Evolutionary conservation across 768 basidiomycete species (phyloP).

Genomic region (Mycena vulgaris): DNA sequence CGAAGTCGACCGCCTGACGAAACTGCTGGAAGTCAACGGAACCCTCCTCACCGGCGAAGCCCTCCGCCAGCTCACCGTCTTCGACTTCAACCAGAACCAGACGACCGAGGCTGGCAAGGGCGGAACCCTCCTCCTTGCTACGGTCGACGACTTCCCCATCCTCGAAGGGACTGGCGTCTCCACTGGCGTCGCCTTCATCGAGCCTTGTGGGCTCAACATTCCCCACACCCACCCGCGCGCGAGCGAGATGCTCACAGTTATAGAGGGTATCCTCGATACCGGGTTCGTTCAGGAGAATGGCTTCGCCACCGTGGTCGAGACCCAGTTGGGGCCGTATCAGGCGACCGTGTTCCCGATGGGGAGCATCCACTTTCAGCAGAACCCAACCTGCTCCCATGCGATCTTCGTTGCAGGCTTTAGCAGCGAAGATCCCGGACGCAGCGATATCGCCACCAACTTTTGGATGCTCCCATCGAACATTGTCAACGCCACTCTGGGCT

Average conservation of each 20-base stretch:
- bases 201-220: slow-evolving; percentile 41
- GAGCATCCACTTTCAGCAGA: too few species aligned
- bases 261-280: too few species aligned
- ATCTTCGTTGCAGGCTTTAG: too few species aligned
- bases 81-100: slow-evolving; percentile 30
- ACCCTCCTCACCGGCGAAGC: too few species aligned
- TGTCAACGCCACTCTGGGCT: slow-evolving; percentile 31
- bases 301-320: slow-evolving; percentile 39
- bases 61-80: slow-evolving; percentile 17
- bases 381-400: too few species aligned
- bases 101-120: slow-evolving; percentile 18
- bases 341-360: too few species aligned
- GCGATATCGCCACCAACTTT: slow-evolving; percentile 34
- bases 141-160: slow-evolving; percentile 38
- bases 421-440: background rate
- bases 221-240: too few species aligned
- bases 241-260: too few species aligned
- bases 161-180: slow-evolving; percentile 15
- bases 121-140: slow-evolving; percentile 36
- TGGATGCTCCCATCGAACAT: slow-evolving; percentile 22
- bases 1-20: slow-evolving; percentile 27
- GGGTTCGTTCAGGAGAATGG: too few species aligned
- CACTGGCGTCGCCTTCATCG: slow-evolving; percentile 12
- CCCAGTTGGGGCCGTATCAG: too few species aligned
- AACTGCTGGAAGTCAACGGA: slow-evolving; percentile 47